These are phyloP conservation scores for Neopestalotiopsis sp. DNA, from an alignment of 2,329 filamentous ascomycete genomes.

Conservation along the genomic window DNA sequence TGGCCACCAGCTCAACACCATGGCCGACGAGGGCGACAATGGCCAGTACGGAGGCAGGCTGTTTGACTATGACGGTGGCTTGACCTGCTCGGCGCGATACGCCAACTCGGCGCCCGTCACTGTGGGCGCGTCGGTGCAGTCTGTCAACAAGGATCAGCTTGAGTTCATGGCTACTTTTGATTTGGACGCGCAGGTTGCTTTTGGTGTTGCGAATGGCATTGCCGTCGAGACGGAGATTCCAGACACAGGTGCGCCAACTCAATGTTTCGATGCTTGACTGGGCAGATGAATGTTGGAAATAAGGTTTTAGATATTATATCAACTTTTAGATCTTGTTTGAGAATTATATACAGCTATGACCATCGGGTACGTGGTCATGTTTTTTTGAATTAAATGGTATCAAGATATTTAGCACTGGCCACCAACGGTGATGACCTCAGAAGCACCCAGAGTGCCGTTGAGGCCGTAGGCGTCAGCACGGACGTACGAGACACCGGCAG, in stretches of 20 bases:
- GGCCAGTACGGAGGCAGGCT: background rate
- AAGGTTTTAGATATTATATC: background rate
- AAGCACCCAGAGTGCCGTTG: constrained; percentile 68
- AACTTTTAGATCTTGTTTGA: background rate
- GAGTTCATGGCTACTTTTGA: background rate
- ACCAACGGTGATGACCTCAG: constrained; percentile 81
- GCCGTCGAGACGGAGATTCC: background rate
- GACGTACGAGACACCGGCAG: constrained; percentile 15
- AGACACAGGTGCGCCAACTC: background rate
- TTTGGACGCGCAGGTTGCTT: background rate
- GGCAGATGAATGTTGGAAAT: background rate
- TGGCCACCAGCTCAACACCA: background rate
- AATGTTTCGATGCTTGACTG: background rate
- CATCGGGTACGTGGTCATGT: background rate
- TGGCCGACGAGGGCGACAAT: background rate
- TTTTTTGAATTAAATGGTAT: background rate
- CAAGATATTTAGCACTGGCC: constrained; percentile 47
- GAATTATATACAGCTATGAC: background rate
- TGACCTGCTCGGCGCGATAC: background rate
- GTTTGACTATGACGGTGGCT: background rate
- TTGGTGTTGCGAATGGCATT: background rate
- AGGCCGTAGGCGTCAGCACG: constrained; percentile 22
- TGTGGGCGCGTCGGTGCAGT: background rate
- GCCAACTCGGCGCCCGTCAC: background rate
- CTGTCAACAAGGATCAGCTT: background rate